A percentile compares a stretch with the other conserved stretches of the same genome.
phyloP scores from a whole-genome alignment of 1,139 yeast species.

The Sugiyamaella novakii region DNA sequence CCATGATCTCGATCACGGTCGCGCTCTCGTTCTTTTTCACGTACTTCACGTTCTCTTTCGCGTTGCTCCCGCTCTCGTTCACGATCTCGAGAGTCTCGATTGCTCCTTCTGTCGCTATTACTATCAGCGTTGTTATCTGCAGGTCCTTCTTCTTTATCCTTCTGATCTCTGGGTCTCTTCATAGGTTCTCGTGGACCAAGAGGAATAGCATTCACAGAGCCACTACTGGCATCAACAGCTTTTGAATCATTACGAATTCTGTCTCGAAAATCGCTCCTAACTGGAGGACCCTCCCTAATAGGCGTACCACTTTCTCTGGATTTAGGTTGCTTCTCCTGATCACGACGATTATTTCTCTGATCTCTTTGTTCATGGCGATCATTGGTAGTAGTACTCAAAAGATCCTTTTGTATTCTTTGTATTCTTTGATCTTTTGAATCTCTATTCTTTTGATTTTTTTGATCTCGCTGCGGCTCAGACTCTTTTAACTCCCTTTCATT shows the following conservation, averaged over 20 bases:
- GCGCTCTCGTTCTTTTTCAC: conserved; percentile 4
- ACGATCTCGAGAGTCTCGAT: conserved; percentile 17
- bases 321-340: background rate
- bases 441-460: conserved; percentile 7
- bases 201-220: conserved; percentile 13
- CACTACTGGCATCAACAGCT: background rate
- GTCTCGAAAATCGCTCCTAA: background rate
- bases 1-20: background rate
- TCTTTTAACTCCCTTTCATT: conserved; percentile 8
- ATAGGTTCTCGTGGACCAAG: conserved; percentile 12
- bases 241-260: conserved; percentile 1
- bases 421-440: conserved; percentile 13
- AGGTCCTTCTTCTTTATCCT: conserved; percentile 3
- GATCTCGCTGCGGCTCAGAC: conserved; percentile 7
- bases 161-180: background rate
- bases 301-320: background rate
- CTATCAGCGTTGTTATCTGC: background rate
- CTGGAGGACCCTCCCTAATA: too few species aligned
- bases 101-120: conserved; percentile 11
- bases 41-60: conserved; percentile 22
- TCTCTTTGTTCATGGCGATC: conserved; percentile 15
- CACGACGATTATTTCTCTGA: conserved; percentile 1
- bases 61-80: conserved; percentile 23
- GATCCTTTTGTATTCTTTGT: conserved; percentile 11
- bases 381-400: background rate